Conservation (phyloP, 495 filamentous ascomycete genomes). For the Pyrenula aspistea region DNA sequence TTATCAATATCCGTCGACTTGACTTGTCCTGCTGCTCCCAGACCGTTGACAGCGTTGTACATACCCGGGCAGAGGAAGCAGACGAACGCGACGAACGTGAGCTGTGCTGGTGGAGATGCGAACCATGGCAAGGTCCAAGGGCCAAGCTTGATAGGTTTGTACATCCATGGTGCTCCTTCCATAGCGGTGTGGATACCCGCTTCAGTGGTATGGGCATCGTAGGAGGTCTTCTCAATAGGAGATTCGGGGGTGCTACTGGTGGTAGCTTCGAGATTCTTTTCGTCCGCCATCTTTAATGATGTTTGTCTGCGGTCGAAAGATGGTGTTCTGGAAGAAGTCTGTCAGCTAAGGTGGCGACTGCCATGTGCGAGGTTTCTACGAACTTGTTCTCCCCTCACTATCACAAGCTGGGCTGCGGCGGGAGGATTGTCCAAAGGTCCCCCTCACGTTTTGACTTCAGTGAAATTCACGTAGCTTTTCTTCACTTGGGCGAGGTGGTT, state of each 20-base stretch:
- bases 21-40: constrained; percentile 64
- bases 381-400: not conserved
- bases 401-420: not conserved
- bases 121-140: constrained; percentile 50
- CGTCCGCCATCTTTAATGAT: not conserved
- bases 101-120: constrained; percentile 63
- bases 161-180: constrained; percentile 47
- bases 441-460: not conserved
- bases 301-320: not conserved
- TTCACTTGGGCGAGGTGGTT: not conserved
- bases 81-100: constrained; percentile 67
- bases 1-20: constrained; percentile 52
- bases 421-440: not conserved
- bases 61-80: constrained; percentile 86
- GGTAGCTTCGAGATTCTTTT: not conserved
- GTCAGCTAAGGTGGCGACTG: not conserved
- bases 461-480: not conserved
- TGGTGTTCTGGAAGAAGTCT: not conserved
- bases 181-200: not conserved
- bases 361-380: not conserved
- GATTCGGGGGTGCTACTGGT: not conserved
- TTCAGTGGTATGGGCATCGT: not conserved
- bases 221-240: not conserved
- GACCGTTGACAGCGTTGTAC: constrained; percentile 67
- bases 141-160: constrained; percentile 48